Conservation (phyloP, 495 filamentous ascomycete genomes). For the Annulohypoxylon bovei region DNA sequence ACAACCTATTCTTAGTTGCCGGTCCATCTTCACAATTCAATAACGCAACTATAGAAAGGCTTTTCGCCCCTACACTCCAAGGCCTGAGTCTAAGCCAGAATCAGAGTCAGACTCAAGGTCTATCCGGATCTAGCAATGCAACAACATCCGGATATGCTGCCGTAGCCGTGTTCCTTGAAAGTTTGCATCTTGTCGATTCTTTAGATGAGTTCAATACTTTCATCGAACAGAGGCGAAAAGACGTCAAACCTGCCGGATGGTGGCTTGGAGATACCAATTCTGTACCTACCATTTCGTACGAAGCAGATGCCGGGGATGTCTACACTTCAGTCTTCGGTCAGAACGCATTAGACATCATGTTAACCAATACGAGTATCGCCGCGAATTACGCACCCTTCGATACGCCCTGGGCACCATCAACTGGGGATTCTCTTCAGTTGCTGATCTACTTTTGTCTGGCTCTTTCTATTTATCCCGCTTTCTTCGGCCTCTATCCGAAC, state of each 20-base stretch:
- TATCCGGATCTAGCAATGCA: constrained; percentile 2
- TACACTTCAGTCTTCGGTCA: constrained; percentile 71
- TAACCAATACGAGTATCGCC: constrained; percentile 72
- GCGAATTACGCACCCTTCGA: constrained; percentile 76
- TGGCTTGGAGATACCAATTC: constrained; percentile 70
- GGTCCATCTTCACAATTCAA: constrained; percentile 68
- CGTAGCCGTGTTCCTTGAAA: constrained; percentile 44
- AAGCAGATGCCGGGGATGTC: constrained; percentile 47
- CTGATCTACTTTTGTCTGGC: constrained; percentile 81
- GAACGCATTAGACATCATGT: constrained; percentile 72
- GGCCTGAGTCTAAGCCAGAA: constrained; percentile 26
- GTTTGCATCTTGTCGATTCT: constrained; percentile 69
- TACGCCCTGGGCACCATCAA: constrained; percentile 68
- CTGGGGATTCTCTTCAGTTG: constrained; percentile 79
- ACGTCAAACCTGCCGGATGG: constrained; percentile 78
- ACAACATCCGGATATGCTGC: neutral
- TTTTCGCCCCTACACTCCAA: constrained; percentile 57
- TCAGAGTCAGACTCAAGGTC: constrained; percentile 18
- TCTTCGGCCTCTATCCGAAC: constrained; percentile 88
- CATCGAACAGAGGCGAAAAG: constrained; percentile 66
- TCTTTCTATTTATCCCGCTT: constrained; percentile 78
- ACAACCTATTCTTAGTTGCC: constrained; percentile 61
- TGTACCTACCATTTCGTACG: constrained; percentile 69
- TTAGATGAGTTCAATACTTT: constrained; percentile 73
- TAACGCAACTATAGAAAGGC: constrained; percentile 49